A percentile compares a stretch with the other conserved stretches of the same genome.
Evolutionary conservation across 2,329 filamentous ascomycete genomes (phyloP).

Genomic region (Talaromyces albobiverticillius): DNA sequence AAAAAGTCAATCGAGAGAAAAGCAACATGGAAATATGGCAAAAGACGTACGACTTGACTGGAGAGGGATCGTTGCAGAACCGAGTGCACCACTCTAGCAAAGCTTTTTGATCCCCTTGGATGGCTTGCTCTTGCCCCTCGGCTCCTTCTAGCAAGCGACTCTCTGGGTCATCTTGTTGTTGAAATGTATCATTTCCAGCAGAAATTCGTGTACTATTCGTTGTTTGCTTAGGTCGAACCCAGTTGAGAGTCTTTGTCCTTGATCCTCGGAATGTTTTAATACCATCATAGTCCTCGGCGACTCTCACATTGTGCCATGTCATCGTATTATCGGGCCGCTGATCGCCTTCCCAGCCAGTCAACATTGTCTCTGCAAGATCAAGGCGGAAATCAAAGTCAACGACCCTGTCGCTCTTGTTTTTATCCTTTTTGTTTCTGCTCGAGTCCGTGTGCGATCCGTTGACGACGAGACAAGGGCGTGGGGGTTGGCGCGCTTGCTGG

Average conservation of each 20-base stretch:
- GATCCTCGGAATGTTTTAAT: conserved; percentile 26
- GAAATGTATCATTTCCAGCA: background rate
- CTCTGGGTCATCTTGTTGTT: no score
- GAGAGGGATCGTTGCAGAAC: conserved; percentile 32
- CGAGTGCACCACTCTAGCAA: conserved; percentile 33
- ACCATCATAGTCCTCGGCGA: conserved; percentile 24
- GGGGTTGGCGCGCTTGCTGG: conserved; percentile 48
- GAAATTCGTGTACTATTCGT: conserved; percentile 12
- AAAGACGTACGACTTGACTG: conserved; percentile 35
- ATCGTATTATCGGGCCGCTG: no score
- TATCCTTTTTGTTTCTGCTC: conserved; percentile 20
- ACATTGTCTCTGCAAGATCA: conserved; percentile 21
- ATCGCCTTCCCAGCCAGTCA: conserved; percentile 19
- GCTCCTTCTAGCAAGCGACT: no score
- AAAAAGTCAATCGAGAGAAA: background rate
- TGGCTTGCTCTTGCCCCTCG: conserved; percentile 2
- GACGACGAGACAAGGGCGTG: conserved; percentile 53
- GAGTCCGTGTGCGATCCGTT: conserved; percentile 53
- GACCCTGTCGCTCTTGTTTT: conserved; percentile 21
- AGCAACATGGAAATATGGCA: no score
- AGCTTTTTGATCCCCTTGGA: conserved; percentile 11
- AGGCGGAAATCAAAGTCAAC: conserved; percentile 31
- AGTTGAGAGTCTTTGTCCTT: conserved; percentile 17
- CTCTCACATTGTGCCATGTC: conserved; percentile 17
- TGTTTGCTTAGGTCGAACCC: conserved; percentile 8